Base-by-base conservation (phyloP, 2,329 filamentous ascomycete genomes). In the Thielaviopsis populi region DNA sequence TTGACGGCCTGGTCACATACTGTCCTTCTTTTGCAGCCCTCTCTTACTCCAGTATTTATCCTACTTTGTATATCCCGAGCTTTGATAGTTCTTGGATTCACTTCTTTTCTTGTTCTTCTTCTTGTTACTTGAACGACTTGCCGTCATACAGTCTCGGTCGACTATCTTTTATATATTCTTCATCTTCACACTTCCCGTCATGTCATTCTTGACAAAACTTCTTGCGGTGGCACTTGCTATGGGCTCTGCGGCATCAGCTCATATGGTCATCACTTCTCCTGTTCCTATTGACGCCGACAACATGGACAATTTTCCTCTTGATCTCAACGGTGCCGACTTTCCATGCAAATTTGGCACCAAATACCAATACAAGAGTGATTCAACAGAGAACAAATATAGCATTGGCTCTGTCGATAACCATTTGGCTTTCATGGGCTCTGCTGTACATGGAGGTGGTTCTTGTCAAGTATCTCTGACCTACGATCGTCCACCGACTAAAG, bases 401-500 rank as follows among this genome's bases (percentile, higher is more conserved):
- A 79, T 87, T 15, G 89, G 89, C 3, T 80, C 81, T 5, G 68
- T 73, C 0, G 66, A 68, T 0, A 82, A 87, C 69, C 72, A 76
- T 0, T 78, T 96, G 1, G 73, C 75, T 0, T 89, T 96, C 73
- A 75, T 75, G 0, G 91, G 91, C 42, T 76, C 79, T 59, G 91
- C 91, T 2, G 83, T 86, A 0, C 94, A 99, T 69, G 91, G 91
- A 19, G 94, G 94, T 63, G 94, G 94, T 0, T 95, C 89, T 0
- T 97, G 94, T 76, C 94, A 99, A 70, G 76, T 97, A 65, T 87
- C 86, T 8, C 77, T 99, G 69, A 94, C 91, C 0, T 90, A 88
- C 19, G 92, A 96, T 69, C 76, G 79, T 11, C 75, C 79, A 13
- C 85, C 91, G 0, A 85, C 82, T 30, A 82, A 81, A 68, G 73